Evolutionary conservation across 2,329 filamentous ascomycete species (phyloP).

Genomic region (Dothideomycetes sp.): DNA sequence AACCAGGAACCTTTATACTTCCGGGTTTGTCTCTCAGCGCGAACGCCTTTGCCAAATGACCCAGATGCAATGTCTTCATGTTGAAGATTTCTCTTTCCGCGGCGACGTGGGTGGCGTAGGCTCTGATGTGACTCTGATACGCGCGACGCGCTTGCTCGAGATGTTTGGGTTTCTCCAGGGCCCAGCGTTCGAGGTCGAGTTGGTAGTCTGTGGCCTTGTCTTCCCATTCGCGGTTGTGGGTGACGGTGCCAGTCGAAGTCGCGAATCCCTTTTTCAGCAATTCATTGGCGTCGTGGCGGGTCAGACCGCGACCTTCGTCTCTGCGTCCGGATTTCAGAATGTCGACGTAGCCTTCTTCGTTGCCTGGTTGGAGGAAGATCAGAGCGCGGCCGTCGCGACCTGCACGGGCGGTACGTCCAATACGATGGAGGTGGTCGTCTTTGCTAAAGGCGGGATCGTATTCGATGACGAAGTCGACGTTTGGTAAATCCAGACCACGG

Average conservation of each 20-base stretch:
- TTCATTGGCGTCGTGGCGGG: conserved; percentile 54
- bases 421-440: conserved; percentile 87
- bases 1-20: conserved; percentile 54
- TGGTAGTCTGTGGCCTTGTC: conserved; percentile 58
- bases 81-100: conserved; percentile 82
- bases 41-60: conserved; percentile 90
- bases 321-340: conserved; percentile 64
- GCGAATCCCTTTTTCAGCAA: conserved; percentile 56
- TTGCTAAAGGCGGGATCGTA: conserved; percentile 93
- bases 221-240: conserved; percentile 48
- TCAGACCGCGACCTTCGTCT: conserved; percentile 54
- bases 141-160: conserved; percentile 75
- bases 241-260: conserved; percentile 20
- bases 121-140: conserved; percentile 85
- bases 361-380: conserved; percentile 82
- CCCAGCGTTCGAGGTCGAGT: conserved; percentile 57
- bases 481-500: conserved; percentile 87
- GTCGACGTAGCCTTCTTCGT: conserved; percentile 82
- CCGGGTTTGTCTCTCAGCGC: conserved; percentile 80
- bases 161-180: conserved; percentile 53
- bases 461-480: conserved; percentile 89
- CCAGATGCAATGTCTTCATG: conserved; percentile 81
- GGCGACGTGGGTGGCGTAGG: conserved; percentile 87
- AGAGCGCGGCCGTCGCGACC: conserved; percentile 78
- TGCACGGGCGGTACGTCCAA: conserved; percentile 88